Conservation (phyloP, 1,139 yeast species). For the Taphrina populina region DNA sequence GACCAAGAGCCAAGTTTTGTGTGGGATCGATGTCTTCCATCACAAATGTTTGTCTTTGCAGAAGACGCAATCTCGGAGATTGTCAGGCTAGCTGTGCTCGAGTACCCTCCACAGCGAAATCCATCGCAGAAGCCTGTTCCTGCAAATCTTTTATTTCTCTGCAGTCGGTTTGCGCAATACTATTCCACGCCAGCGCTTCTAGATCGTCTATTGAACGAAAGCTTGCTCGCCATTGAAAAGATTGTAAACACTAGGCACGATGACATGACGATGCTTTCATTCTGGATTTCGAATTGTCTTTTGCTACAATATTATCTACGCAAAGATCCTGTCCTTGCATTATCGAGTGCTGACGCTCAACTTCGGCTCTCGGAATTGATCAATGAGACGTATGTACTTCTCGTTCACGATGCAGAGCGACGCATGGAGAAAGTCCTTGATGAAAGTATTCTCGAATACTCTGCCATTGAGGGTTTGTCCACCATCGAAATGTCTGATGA, state of each 20-base stretch:
- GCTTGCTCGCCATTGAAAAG: slow-evolving; percentile 45
- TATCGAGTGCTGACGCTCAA: slow-evolving; percentile 44
- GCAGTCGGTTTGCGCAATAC: slow-evolving; percentile 49
- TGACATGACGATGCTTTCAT: slow-evolving; percentile 48
- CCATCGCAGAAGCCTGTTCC: slow-evolving; percentile 48
- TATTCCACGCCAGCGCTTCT: slow-evolving; percentile 46
- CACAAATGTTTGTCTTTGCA: slow-evolving; percentile 48
- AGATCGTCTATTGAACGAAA: slow-evolving; percentile 45
- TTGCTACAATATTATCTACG: slow-evolving; percentile 48
- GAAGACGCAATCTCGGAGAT: slow-evolving; percentile 47
- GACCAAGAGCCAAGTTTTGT: slow-evolving; percentile 42
- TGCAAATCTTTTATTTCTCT: slow-evolving; percentile 49
- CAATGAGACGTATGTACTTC: slow-evolving; percentile 44
- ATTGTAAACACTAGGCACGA: slow-evolving; percentile 44
- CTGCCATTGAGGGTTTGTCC: slow-evolving; percentile 51
- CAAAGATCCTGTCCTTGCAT: slow-evolving; percentile 45
- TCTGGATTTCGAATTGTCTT: slow-evolving; percentile 50
- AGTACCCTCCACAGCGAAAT: slow-evolving; percentile 47
- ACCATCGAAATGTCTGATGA: slow-evolving; percentile 49
- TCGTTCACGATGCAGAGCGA: slow-evolving; percentile 48
- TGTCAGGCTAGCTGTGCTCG: slow-evolving; percentile 46
- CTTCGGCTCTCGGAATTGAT: slow-evolving; percentile 44
- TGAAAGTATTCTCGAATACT: slow-evolving; percentile 49
- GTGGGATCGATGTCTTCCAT: slow-evolving; percentile 48
- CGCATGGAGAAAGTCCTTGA: slow-evolving; percentile 47